Conservation (phyloP, 331 rosid species). For the Rosa hybrid region DNA sequence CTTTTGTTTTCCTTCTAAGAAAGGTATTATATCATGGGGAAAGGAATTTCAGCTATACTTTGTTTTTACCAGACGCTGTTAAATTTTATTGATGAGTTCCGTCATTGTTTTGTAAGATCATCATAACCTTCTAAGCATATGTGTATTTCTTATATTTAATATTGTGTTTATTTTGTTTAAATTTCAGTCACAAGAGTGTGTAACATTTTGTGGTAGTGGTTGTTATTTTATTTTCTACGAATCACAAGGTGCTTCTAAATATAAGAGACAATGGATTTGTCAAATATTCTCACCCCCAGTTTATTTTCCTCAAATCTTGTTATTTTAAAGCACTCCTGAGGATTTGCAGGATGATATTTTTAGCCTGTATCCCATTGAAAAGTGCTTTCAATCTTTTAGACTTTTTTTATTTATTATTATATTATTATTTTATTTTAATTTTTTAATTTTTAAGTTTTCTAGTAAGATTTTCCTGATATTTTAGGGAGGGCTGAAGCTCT, state of each 20-base stretch:
- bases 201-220: neutral
- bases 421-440: no score
- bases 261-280: neutral
- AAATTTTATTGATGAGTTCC: neutral
- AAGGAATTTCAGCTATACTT: neutral
- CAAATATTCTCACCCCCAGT: no score
- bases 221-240: no score
- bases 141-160: neutral
- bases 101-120: neutral
- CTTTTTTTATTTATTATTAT: no score
- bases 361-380: neutral
- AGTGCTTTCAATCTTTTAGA: neutral
- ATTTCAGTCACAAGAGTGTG: neutral
- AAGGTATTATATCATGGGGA: no score
- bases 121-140: neutral
- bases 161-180: neutral
- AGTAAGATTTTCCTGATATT: constrained; percentile 8
- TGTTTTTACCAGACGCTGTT: neutral
- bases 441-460: no score
- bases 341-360: no score
- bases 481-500: constrained; percentile 96
- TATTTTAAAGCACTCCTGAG: no score
- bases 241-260: neutral
- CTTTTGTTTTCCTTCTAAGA: no score
- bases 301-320: no score